Conservation (phyloP, 2,329 filamentous ascomycete genomes). For the Thelonectria discophora region DNA sequence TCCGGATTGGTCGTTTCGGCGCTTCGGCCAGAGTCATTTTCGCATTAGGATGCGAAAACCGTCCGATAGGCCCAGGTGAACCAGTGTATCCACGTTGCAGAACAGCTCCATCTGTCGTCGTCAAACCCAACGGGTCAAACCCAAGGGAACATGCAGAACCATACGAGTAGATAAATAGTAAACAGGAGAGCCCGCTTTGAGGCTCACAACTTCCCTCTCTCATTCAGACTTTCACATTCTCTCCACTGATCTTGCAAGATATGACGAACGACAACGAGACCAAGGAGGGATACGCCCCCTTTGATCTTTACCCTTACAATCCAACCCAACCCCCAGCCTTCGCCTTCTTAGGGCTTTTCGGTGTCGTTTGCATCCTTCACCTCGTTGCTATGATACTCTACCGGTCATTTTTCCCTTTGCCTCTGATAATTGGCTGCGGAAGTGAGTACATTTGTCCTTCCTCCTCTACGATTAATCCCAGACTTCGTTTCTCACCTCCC, state of each 20-base stretch:
- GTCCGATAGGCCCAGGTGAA: not conserved
- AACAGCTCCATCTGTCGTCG: not conserved
- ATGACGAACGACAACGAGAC: constrained; percentile 21
- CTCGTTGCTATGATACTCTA: constrained; percentile 51
- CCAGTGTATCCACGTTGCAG: not conserved
- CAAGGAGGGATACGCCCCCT: constrained; percentile 32
- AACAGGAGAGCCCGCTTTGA: not conserved
- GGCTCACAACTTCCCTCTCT: no score
- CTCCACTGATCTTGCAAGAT: not conserved
- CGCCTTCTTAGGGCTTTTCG: constrained; percentile 39
- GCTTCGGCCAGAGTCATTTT: not conserved
- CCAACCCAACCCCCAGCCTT: constrained; percentile 46
- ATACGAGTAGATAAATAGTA: not conserved
- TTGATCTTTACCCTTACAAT: constrained; percentile 55
- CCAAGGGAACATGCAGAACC: not conserved
- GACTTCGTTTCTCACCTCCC: no score
- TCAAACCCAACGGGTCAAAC: not conserved
- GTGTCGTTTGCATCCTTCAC: constrained; percentile 51
- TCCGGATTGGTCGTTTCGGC: not conserved
- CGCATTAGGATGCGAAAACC: not conserved
- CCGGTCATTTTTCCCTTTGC: constrained; percentile 59
- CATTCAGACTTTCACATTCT: no score
- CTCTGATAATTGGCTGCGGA: constrained; percentile 59
- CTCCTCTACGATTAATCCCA: not conserved
- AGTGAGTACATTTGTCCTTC: constrained; percentile 47